Percentiles rank a stretch among this genome's conserved stretches.
These are phyloP conservation scores for Auriscalpium microsporum DNA, from an alignment of 768 basidiomycete genomes.

Conservation along the genomic window DNA sequence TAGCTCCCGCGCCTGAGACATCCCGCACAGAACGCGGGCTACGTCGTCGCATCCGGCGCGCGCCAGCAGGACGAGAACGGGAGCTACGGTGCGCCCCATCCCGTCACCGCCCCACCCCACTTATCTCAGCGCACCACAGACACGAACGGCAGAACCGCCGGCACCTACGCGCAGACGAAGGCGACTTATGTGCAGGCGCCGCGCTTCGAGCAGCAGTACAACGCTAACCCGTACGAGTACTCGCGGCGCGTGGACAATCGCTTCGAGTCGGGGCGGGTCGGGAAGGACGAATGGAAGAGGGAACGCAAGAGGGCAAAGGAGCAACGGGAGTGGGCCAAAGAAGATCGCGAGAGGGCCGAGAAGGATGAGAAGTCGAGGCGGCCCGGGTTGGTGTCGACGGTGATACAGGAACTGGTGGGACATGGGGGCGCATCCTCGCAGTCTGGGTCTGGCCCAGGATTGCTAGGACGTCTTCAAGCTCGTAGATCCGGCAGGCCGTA, in stretches of 20 bases:
- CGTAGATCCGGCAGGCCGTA: constrained; percentile 7
- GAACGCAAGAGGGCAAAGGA: too few relatives aligned
- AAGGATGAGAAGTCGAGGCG: constrained; percentile 38
- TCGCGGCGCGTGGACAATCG: constrained; percentile 67
- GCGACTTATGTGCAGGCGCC: constrained; percentile 69
- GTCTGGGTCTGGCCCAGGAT: neutral
- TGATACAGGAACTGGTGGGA: neutral
- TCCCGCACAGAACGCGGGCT: constrained; percentile 73
- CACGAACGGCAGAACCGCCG: constrained; percentile 56
- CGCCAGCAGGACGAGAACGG: constrained; percentile 92
- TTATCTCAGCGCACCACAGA: constrained; percentile 32
- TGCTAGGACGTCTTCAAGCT: constrained; percentile 10
- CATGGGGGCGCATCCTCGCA: neutral
- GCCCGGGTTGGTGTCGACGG: constrained; percentile 26
- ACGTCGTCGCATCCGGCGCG: constrained; percentile 90
- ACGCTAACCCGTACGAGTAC: constrained; percentile 79
- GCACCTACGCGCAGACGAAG: constrained; percentile 64
- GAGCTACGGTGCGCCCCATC: constrained; percentile 60
- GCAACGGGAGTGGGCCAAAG: too few relatives aligned
- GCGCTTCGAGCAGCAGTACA: constrained; percentile 71
- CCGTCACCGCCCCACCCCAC: neutral
- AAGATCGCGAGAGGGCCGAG: constrained; percentile 39
- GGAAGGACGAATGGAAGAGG: constrained; percentile 52
- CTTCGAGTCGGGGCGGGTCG: constrained; percentile 56
- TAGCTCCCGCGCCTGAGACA: neutral